Evolutionary conservation across 108 stramenopile species (phyloP).

Genomic region (Schizochytrium sp.): DNA sequence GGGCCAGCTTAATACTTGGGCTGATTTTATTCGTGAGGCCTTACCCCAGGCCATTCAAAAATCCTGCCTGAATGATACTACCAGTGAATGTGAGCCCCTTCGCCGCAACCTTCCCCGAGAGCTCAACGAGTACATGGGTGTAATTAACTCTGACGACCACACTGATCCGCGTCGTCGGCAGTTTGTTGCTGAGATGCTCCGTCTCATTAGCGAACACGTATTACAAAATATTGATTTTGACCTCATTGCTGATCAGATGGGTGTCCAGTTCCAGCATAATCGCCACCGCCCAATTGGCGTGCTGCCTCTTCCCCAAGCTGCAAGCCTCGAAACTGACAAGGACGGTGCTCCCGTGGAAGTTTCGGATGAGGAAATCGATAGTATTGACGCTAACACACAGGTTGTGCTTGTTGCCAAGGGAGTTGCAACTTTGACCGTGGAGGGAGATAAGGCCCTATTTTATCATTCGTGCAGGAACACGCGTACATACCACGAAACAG

Average conservation of each 20-base stretch:
- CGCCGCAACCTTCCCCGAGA: slow-evolving; percentile 87
- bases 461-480: slow-evolving; percentile 96
- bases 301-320: slow-evolving; percentile 73
- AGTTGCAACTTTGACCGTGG: slow-evolving; percentile 87
- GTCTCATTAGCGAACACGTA: not conserved
- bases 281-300: slow-evolving; percentile 87
- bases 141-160: slow-evolving; percentile 78
- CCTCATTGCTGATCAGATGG: slow-evolving; percentile 93
- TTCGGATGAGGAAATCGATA: not conserved
- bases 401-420: slow-evolving; percentile 86
- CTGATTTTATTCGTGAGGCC: slow-evolving; percentile 86
- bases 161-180: slow-evolving; percentile 68
- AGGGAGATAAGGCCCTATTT: slow-evolving; percentile 90
- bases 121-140: slow-evolving; percentile 92
- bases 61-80: slow-evolving; percentile 76
- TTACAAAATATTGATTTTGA: slow-evolving; percentile 67
- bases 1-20: slow-evolving; percentile 92
- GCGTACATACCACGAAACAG: slow-evolving; percentile 84
- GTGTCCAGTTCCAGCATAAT: slow-evolving; percentile 88
- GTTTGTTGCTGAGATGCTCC: not conserved
- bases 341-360: slow-evolving; percentile 59
- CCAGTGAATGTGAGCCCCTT: slow-evolving; percentile 69
- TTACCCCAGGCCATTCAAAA: slow-evolving; percentile 88
- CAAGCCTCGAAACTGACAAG: slow-evolving; percentile 53
- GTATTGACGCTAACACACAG: slow-evolving; percentile 82